These are phyloP conservation scores for Bothriochloa decipiens DNA, from an alignment of 176 grass and related monocot genomes.

Conservation along the genomic window DNA sequence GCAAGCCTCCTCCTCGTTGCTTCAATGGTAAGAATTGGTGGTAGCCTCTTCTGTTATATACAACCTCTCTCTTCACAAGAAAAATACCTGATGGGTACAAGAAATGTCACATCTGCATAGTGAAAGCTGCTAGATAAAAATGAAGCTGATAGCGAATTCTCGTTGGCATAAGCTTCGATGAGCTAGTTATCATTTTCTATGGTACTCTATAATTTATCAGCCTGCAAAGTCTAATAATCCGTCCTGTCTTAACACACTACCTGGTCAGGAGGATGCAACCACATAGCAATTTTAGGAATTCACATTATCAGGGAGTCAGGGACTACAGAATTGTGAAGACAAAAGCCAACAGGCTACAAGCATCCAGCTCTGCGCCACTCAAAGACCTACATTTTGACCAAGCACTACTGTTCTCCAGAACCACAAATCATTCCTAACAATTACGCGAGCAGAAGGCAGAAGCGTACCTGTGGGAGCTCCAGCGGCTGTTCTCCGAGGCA, in stretches of 20 bases:
- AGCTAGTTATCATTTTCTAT: neutral
- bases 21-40: constrained; percentile 41
- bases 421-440: neutral
- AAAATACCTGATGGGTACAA: constrained; percentile 33
- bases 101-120: neutral
- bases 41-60: constrained; percentile 25
- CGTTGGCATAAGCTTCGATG: neutral
- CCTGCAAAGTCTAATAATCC: neutral
- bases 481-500: constrained; percentile 8
- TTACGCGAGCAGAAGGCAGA: neutral
- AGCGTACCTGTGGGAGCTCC: constrained; percentile 31
- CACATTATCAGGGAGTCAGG: neutral
- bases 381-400: constrained; percentile 6
- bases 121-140: constrained; percentile 6
- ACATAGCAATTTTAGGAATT: neutral
- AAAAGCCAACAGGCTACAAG: neutral
- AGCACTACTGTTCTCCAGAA: neutral
- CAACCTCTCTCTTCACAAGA: constrained; percentile 40
- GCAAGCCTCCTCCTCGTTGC: constrained; percentile 37
- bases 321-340: neutral
- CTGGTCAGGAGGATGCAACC: neutral
- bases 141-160: neutral
- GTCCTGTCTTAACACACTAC: neutral
- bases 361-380: neutral
- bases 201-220: neutral